Percentiles rank a stretch among this genome's conserved stretches.
Evolutionary conservation across 768 basidiomycete genomes (phyloP).

Genomic region (Antrodiella citrinella): DNA sequence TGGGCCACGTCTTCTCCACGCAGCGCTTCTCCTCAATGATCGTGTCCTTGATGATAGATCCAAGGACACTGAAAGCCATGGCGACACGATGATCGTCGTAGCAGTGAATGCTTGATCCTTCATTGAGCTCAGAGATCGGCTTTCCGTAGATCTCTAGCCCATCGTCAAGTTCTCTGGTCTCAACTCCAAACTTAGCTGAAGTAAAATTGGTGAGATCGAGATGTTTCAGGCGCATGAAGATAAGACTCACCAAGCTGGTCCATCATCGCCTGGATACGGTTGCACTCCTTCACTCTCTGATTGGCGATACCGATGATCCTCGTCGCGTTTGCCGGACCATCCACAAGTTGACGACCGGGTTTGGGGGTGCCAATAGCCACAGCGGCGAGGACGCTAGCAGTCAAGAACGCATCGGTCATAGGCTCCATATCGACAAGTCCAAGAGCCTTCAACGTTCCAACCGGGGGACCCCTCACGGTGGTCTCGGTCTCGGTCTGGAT

Average conservation of each 20-base stretch:
- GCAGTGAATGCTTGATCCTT: constrained; percentile 82
- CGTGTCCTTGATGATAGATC: constrained; percentile 63
- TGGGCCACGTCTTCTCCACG: constrained; percentile 99
- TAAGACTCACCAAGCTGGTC: constrained; percentile 75
- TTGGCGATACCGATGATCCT: constrained; percentile 94
- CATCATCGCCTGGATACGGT: constrained; percentile 94
- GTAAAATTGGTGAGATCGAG: neutral
- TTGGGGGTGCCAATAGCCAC: constrained; percentile 47
- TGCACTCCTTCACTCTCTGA: constrained; percentile 97
- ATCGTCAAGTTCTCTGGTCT: constrained; percentile 87
- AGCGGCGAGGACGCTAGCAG: constrained; percentile 87
- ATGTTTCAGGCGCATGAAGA: neutral
- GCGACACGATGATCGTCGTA: constrained; percentile 99
- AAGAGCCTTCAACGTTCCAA: constrained; percentile 73
- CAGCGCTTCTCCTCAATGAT: constrained; percentile 93
- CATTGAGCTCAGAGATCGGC: constrained; percentile 49
- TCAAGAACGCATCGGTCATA: constrained; percentile 99
- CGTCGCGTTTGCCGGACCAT: constrained; percentile 39
- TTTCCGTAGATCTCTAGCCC: constrained; percentile 87
- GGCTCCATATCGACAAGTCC: constrained; percentile 94
- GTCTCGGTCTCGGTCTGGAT: constrained; percentile 83
- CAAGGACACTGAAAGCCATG: constrained; percentile 94
- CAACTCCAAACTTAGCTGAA: constrained; percentile 88
- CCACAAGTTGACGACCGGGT: constrained; percentile 36
- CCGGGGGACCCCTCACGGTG: constrained; percentile 84